These are phyloP conservation scores for Nicotiana benthamiana DNA, from an alignment of 257 asterid genomes.

Conservation along the genomic window DNA sequence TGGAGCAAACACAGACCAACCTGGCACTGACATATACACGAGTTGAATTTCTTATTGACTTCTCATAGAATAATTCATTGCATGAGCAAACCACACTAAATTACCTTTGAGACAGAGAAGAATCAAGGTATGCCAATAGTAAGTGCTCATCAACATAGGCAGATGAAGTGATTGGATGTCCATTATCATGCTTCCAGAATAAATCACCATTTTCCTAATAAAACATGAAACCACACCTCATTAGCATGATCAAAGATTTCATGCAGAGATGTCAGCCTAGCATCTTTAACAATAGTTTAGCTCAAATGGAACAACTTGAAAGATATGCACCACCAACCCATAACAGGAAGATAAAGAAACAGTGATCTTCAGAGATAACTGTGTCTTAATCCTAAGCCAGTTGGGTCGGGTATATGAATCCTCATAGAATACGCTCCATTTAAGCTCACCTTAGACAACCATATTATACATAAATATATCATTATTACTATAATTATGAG, in stretches of 20 bases:
- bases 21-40: conserved; percentile 24
- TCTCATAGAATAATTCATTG: background rate
- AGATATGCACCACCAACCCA: background rate
- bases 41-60: background rate
- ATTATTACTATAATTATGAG: too few species aligned
- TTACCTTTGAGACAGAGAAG: conserved; percentile 45
- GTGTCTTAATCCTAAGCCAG: too few species aligned
- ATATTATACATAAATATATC: too few species aligned
- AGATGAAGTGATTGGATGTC: conserved; percentile 74
- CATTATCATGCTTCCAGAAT: conserved; percentile 60
- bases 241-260: background rate
- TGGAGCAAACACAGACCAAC: conserved; percentile 66
- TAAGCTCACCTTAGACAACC: too few species aligned
- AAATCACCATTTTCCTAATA: conserved; percentile 58
- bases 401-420: too few species aligned
- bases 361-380: background rate
- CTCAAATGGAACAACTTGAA: background rate
- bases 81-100: background rate
- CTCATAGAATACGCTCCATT: too few species aligned
- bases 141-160: conserved; percentile 64
- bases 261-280: background rate
- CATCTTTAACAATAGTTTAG: background rate
- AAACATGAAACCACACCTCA: background rate
- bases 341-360: background rate
- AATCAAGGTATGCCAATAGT: conserved; percentile 24